These are phyloP conservation scores for Aspergillus pseudoviridinutans DNA, from an alignment of 2,329 filamentous ascomycete species.

Conservation along the genomic window DNA sequence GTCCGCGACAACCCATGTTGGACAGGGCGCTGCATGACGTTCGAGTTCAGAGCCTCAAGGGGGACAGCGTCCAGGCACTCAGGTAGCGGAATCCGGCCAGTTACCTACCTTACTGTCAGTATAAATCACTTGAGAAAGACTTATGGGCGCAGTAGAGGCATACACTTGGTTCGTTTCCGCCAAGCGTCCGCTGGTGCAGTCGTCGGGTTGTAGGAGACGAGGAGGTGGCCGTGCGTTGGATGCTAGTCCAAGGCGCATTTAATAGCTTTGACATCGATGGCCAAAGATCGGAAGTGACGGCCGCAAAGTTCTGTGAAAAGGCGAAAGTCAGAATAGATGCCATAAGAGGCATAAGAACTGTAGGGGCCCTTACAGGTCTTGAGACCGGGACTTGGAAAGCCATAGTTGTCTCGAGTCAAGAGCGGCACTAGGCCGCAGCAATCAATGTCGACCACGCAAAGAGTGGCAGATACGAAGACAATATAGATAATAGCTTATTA, in stretches of 20 bases:
- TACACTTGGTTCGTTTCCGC: constrained; percentile 20
- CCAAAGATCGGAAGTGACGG: constrained; percentile 42
- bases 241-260: constrained; percentile 32
- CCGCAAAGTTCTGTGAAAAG: constrained; percentile 41
- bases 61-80: constrained; percentile 25
- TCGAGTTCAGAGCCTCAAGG: constrained; percentile 20
- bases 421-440: constrained; percentile 38
- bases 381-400: constrained; percentile 49
- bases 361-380: constrained; percentile 40
- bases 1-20: constrained; percentile 15
- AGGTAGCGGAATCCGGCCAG: constrained; percentile 17
- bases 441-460: constrained; percentile 7
- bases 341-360: neutral
- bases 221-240: constrained; percentile 21
- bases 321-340: constrained; percentile 10
- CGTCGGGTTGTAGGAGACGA: constrained; percentile 9
- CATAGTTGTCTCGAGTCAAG: constrained; percentile 40
- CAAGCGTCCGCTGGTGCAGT: constrained; percentile 9
- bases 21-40: constrained; percentile 14
- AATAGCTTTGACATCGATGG: constrained; percentile 41
- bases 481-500: constrained; percentile 8
- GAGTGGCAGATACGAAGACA: constrained; percentile 1
- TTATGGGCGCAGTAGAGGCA: constrained; percentile 3
- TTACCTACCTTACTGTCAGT: constrained; percentile 10
- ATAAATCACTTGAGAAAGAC: neutral